Conservation (phyloP, 176 grass and related monocot species). For the Aegilops bicornis region DNA sequence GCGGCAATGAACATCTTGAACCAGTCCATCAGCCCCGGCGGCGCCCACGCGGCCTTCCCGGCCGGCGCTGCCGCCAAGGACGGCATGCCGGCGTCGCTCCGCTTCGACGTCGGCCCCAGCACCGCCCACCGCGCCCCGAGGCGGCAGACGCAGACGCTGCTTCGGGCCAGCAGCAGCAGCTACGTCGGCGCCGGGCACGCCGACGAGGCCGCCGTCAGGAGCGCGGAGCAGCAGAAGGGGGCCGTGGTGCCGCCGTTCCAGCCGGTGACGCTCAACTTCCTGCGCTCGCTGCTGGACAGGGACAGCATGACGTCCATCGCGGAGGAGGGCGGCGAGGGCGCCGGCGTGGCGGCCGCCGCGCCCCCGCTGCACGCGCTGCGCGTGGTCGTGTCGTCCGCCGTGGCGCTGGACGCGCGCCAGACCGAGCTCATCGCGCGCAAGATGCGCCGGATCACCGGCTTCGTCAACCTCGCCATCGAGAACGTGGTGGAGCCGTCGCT, state of each 20-base stretch:
- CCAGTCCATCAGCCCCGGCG: conserved; percentile 48
- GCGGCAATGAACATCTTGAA: conserved; percentile 72
- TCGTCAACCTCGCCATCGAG: conserved; percentile 60
- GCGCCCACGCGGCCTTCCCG: conserved; percentile 42
- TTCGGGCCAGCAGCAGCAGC: conserved; percentile 36
- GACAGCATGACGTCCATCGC: conserved; percentile 22
- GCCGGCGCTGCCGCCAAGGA: conserved; percentile 37
- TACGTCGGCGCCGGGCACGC: conserved; percentile 36
- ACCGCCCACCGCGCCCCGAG: conserved; percentile 16
- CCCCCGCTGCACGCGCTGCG: conserved; percentile 48
- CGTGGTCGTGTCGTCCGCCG: conserved; percentile 76
- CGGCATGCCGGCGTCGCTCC: conserved; percentile 36
- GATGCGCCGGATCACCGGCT: conserved; percentile 87
- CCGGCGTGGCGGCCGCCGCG: background rate
- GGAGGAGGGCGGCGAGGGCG: conserved; percentile 23
- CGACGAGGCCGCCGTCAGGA: background rate
- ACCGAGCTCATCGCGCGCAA: conserved; percentile 83
- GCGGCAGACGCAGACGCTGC: conserved; percentile 44
- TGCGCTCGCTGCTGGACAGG: conserved; percentile 48
- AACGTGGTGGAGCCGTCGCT: conserved; percentile 74
- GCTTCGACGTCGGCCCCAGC: conserved; percentile 33
- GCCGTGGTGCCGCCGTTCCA: conserved; percentile 38
- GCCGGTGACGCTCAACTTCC: conserved; percentile 63
- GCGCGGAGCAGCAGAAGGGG: background rate
- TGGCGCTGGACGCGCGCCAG: conserved; percentile 67